Conservation (phyloP, 495 filamentous ascomycete species). For the Bryoglossum gracile region DNA sequence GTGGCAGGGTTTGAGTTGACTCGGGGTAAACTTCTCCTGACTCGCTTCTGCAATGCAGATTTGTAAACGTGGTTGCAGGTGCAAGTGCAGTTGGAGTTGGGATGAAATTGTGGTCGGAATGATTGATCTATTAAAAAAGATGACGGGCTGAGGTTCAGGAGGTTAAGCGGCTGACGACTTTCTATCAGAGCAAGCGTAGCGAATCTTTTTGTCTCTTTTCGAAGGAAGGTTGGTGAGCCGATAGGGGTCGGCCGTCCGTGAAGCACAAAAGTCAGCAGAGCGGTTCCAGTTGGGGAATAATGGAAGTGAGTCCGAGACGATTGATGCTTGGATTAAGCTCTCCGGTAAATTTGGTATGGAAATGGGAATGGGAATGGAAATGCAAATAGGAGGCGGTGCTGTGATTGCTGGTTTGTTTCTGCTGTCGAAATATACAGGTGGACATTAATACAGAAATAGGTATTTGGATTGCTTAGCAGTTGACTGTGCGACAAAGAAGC, state of each 20-base stretch:
- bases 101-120: conserved; percentile 7
- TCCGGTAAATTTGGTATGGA: conserved; percentile 1
- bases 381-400: not conserved
- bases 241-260: conserved; percentile 26
- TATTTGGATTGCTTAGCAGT: too few relatives aligned
- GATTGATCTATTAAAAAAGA: conserved; percentile 19
- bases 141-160: conserved; percentile 6
- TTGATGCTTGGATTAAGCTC: conserved; percentile 22
- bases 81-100: not conserved
- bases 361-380: conserved; percentile 8
- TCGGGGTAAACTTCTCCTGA: not conserved
- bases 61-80: not conserved
- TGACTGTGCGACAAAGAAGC: conserved; percentile 7
- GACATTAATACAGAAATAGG: conserved; percentile 50
- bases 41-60: too few relatives aligned
- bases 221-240: conserved; percentile 20
- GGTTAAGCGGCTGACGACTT: too few relatives aligned
- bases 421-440: conserved; percentile 42
- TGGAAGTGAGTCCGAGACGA: conserved; percentile 16
- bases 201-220: conserved; percentile 3
- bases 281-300: too few relatives aligned
- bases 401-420: not conserved
- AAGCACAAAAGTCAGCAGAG: conserved; percentile 12
- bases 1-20: conserved; percentile 2
- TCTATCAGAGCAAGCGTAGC: not conserved